Percentiles rank a stretch among this genome's conserved stretches.
phyloP scores from a whole-genome alignment of 371 early-diverging fungal species.

The Mortierella sp. region DNA sequence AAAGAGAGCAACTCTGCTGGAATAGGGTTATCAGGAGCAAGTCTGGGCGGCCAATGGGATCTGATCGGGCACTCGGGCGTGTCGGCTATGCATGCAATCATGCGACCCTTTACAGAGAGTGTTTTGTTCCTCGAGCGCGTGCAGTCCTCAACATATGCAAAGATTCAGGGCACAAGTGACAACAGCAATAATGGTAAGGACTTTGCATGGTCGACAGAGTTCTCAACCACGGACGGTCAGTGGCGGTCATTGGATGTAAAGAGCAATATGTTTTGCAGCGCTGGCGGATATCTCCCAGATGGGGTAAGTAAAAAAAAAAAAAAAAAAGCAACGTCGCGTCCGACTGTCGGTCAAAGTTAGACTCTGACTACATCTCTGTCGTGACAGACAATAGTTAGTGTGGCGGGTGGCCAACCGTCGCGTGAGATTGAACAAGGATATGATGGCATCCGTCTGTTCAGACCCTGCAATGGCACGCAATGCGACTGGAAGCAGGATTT shows the following conservation, averaged over 20 bases:
- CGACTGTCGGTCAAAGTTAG: too few species aligned
- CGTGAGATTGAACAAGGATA: constrained; percentile 58
- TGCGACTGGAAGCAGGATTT: constrained; percentile 53
- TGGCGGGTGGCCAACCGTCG: constrained; percentile 52
- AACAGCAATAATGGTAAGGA: constrained; percentile 22
- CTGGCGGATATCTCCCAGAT: constrained; percentile 64
- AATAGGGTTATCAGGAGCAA: constrained; percentile 12
- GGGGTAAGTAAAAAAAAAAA: constrained; percentile 40
- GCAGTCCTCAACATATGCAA: constrained; percentile 34
- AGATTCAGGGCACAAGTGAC: constrained; percentile 15
- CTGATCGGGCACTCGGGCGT: constrained; percentile 53
- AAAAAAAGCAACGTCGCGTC: too few species aligned
- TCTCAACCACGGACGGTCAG: constrained; percentile 59
- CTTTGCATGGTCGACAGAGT: constrained; percentile 65
- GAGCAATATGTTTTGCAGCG: constrained; percentile 73
- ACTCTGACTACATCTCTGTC: background rate
- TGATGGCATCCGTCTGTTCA: constrained; percentile 65
- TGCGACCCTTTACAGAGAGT: constrained; percentile 44
- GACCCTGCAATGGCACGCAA: constrained; percentile 60
- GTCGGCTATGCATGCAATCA: constrained; percentile 55
- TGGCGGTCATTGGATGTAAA: constrained; percentile 61
- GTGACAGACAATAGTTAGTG: constrained; percentile 24
- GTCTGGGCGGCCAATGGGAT: constrained; percentile 51
- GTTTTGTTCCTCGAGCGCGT: constrained; percentile 49
- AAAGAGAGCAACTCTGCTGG: background rate